phyloP scores from a whole-genome alignment of 352 stramenopile genomes.

The Phytophthora litchii region DNA sequence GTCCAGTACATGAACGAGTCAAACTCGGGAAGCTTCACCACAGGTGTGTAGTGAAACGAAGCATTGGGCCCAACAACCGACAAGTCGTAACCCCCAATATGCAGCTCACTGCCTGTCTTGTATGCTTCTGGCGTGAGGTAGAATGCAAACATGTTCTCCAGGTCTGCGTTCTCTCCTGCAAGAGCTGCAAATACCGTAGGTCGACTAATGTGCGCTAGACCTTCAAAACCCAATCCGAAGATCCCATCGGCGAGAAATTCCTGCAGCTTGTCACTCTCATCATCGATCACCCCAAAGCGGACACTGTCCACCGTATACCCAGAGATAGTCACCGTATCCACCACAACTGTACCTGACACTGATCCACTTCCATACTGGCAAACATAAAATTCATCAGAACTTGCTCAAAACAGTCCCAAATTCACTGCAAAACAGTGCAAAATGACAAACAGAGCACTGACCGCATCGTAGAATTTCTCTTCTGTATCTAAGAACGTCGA shows the following conservation, averaged over 20 bases:
- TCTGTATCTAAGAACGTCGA: slow-evolving; percentile 77
- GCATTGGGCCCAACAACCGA: slow-evolving; percentile 80
- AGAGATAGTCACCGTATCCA: slow-evolving; percentile 78
- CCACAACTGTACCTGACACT: slow-evolving; percentile 73
- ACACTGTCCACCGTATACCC: slow-evolving; percentile 75
- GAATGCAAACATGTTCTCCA: slow-evolving; percentile 90
- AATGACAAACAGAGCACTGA: slow-evolving; percentile 17
- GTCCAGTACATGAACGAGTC: slow-evolving; percentile 89
- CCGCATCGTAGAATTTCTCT: slow-evolving; percentile 74
- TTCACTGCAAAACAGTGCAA: slow-evolving; percentile 8
- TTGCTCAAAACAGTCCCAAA: slow-evolving; percentile 6
- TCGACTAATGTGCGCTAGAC: slow-evolving; percentile 86
- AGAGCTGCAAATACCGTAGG: slow-evolving; percentile 84
- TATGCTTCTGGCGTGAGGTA: slow-evolving; percentile 86
- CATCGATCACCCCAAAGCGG: slow-evolving; percentile 73
- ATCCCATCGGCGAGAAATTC: slow-evolving; percentile 90
- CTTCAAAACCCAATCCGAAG: slow-evolving; percentile 84
- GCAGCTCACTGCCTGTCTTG: slow-evolving; percentile 69
- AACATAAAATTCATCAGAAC: slow-evolving; percentile 18
- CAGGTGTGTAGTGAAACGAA: slow-evolving; percentile 88
- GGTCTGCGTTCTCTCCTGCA: slow-evolving; percentile 61
- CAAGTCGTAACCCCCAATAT: slow-evolving; percentile 87
- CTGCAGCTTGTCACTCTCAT: slow-evolving; percentile 75
- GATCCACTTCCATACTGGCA: slow-evolving; percentile 79
- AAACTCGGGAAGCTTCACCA: slow-evolving; percentile 83